Evolutionary conservation across 2,329 filamentous ascomycete genomes (phyloP).

Genomic region (Fusarium siculi): DNA sequence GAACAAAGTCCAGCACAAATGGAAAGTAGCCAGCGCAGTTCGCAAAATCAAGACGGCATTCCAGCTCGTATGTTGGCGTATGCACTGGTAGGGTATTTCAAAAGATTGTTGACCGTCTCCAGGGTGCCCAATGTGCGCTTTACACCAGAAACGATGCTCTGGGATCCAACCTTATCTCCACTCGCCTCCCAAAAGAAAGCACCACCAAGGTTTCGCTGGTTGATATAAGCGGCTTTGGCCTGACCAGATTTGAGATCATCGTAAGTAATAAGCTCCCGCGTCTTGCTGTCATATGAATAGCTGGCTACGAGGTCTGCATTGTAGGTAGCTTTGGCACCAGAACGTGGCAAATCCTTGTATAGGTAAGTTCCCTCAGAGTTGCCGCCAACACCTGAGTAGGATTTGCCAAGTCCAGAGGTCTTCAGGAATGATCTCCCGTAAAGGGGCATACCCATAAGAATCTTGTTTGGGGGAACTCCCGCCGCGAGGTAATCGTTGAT

Average conservation of each 20-base stretch:
- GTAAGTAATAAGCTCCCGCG: slow-evolving; percentile 75
- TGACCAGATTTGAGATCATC: slow-evolving; percentile 68
- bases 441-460: slow-evolving; percentile 80
- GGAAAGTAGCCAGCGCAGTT: not conserved
- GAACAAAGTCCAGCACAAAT: slow-evolving; percentile 14
- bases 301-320: slow-evolving; percentile 70
- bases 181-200: slow-evolving; percentile 88
- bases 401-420: slow-evolving; percentile 73
- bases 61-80: slow-evolving; percentile 66
- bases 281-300: slow-evolving; percentile 74
- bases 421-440: slow-evolving; percentile 81
- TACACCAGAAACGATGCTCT: slow-evolving; percentile 69
- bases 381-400: slow-evolving; percentile 71
- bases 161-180: slow-evolving; percentile 64
- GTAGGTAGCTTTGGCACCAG: slow-evolving; percentile 65
- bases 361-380: slow-evolving; percentile 77
- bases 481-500: slow-evolving; percentile 62
- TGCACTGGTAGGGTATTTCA: slow-evolving; percentile 65
- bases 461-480: slow-evolving; percentile 70
- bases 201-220: slow-evolving; percentile 71
- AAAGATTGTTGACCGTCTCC: slow-evolving; percentile 62
- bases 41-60: slow-evolving; percentile 40
- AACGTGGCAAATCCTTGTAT: slow-evolving; percentile 75
- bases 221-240: slow-evolving; percentile 73
- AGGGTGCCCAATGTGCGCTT: slow-evolving; percentile 59